Evolutionary conservation across 1,284 basidiomycete species (phyloP).

Genomic region (Papiliotrema flavescens): DNA sequence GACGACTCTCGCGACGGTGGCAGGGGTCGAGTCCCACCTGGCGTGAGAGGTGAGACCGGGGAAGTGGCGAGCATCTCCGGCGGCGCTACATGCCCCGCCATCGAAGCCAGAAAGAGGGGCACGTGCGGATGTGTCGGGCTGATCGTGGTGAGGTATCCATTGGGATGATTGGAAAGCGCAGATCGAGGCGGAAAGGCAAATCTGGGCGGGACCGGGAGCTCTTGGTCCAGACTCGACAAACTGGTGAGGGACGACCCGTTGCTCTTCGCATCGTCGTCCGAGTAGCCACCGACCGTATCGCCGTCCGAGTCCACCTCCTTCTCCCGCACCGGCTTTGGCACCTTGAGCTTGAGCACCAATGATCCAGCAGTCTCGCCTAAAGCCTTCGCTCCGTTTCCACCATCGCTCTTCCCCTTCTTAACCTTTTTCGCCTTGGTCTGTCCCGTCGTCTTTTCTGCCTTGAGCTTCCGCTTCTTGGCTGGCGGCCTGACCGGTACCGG

Average conservation of each 20-base stretch:
- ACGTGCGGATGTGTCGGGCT: not conserved
- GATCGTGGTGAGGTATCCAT: slow-evolving; percentile 1
- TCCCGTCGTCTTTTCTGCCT: slow-evolving; percentile 2
- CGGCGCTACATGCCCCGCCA: not conserved
- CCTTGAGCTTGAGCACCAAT: slow-evolving; percentile 16
- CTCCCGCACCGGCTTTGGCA: slow-evolving; percentile 7
- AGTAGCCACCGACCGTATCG: slow-evolving; percentile 35
- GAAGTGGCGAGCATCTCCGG: not conserved
- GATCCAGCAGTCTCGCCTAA: slow-evolving; percentile 5
- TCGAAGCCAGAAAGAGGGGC: not conserved
- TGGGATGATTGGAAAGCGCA: not conserved
- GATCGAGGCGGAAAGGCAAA: slow-evolving; percentile 12
- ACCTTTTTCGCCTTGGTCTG: slow-evolving; percentile 4
- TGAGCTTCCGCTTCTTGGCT: slow-evolving; percentile 12
- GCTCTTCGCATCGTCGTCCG: slow-evolving; percentile 17
- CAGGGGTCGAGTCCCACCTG: not conserved
- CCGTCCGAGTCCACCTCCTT: slow-evolving; percentile 42
- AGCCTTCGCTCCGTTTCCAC: not conserved
- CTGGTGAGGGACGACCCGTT: slow-evolving; percentile 5
- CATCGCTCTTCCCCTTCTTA: slow-evolving; percentile 3
- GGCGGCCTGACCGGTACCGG: not conserved
- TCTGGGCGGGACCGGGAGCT: slow-evolving; percentile 5
- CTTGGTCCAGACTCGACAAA: slow-evolving; percentile 5
- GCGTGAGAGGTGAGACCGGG: not conserved
- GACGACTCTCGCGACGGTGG: not conserved